These are phyloP conservation scores for Balamuthia mandrillaris DNA, from an alignment of 208 protist genomes.

Conservation along the genomic window DNA sequence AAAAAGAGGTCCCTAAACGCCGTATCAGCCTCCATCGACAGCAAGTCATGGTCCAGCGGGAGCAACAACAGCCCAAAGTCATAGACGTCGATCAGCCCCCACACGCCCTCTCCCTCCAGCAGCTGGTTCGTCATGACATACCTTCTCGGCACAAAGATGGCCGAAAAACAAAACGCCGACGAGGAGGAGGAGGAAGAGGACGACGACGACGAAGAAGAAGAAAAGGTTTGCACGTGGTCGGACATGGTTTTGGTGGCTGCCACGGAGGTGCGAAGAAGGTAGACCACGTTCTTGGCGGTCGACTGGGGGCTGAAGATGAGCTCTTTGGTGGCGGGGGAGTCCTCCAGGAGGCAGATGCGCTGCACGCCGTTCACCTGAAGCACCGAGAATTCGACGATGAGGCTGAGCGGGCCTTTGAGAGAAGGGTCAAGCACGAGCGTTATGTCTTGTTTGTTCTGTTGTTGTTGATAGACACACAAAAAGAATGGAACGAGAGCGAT, in stretches of 20 bases:
- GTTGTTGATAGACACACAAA: not conserved
- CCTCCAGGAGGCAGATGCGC: not conserved
- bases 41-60: not conserved
- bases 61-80: not conserved
- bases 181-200: too few relatives aligned
- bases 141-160: too few relatives aligned
- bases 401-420: not conserved
- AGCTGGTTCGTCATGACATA: too few relatives aligned
- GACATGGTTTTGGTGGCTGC: too few relatives aligned
- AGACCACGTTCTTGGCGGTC: too few relatives aligned
- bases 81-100: constrained; percentile 4
- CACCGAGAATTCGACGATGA: constrained; percentile 7
- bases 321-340: too few relatives aligned
- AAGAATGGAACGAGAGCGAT: not conserved
- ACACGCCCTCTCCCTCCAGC: too few relatives aligned
- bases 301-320: too few relatives aligned
- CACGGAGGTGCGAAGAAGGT: too few relatives aligned
- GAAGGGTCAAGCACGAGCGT: not conserved
- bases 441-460: not conserved
- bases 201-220: too few relatives aligned
- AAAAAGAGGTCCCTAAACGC: not conserved
- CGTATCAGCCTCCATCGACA: constrained; percentile 3
- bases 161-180: too few relatives aligned
- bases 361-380: constrained; percentile 17
- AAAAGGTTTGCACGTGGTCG: too few relatives aligned